Evolutionary conservation across 768 basidiomycete genomes (phyloP), one percentile per base, ranked within the genome.

Genomic region (Ephemerocybe angulata): DNA sequence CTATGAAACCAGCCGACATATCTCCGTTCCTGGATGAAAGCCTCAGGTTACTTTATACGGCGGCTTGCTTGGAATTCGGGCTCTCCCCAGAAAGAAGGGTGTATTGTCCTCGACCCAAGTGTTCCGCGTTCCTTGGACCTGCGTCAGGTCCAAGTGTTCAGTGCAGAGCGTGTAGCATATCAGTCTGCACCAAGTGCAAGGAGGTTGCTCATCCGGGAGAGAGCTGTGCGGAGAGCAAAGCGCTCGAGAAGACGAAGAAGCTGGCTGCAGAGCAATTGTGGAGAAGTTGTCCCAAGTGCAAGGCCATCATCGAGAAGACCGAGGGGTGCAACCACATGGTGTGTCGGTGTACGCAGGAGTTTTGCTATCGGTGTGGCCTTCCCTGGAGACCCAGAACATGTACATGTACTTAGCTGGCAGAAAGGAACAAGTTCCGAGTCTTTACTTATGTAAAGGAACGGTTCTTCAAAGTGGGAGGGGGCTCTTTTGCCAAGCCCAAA

Each of bases 291-390:
- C 41, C 44, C 29, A 51, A 53, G 46, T 60, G 59, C 22, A 31
- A 31, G 24, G 17, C 49, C 21, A 43, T 60, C 24, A 47, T 60
- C 17, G 58, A 60, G 28, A 60, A 51, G 35, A 50, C 48, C 3
- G 29, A 43, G 25, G 58, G 58, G 27, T 60, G 58, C 27, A 54
- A 56, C 48, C 58, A 60, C 44, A 60, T 60, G 52, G 53, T 50
- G 7, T 60, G 58, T 35, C 40, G 47, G 24, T 60, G 58, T 27
- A 55, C 51, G 0, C 41, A 56, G 31, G 35, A 60, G 27, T 60
- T 60, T 38, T 60, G 58, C 21, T 60, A 60, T 31, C 33, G 47
- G 3, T 60, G 58, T 38, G 58, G 58, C 4, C 28, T 28, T 37
- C 47, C 37, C n/a, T 55, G 54, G 54, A 55, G 46, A 48, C 46